Evolutionary conservation across 352 stramenopile genomes (phyloP), one percentile per base, ranked within the genome.

Genomic region (Globisporangium yorkense): DNA sequence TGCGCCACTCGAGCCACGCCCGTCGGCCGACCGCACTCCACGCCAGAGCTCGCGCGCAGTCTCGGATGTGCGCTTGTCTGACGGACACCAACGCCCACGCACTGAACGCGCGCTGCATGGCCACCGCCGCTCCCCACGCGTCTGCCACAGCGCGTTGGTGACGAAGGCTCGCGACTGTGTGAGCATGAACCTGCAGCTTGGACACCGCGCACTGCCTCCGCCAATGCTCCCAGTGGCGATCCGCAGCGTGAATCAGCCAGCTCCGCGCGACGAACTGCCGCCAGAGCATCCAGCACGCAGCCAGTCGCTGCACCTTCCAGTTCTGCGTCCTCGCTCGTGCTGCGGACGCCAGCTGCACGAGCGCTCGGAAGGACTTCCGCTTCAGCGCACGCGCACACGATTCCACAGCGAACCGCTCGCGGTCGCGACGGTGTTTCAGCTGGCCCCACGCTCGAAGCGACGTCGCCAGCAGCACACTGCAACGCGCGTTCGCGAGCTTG

Each of bases 1-100:
- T 37, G 9, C 50, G 52, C 53, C 59, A 56, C 24, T 40, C 53
- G 2, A n/a, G 16, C 55, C 43, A 61, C n/a, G 57, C 51, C 3
- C 56, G 53, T 21, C 31, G 41, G 10, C 59, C 61, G 24, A 56
- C 21, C 8, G 21, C 21, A 7, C 20, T 31, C 47, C 58, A 56
- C 18, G 21, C 27, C 6, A 57, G 15, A 16, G 20, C 31, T 2
- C 39, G 50, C 7, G 50, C 35, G 15, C 49, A 37, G 10, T 53
- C 27, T 7, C 41, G 43, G 0, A 12, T 35, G 35, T 24, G 41
- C 29, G 13, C 21, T 31, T 45, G 49, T 41, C 15, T 21, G 13
- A 16, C 21, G 0, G 6, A 12, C 13, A 57, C 21, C 10, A 3
- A 15, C 20, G 40, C 18, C 57, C 57, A 63, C 20, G 46, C 31